Evolutionary conservation across 768 basidiomycete genomes (phyloP).

Genomic region (Leccinum incarnatum): DNA sequence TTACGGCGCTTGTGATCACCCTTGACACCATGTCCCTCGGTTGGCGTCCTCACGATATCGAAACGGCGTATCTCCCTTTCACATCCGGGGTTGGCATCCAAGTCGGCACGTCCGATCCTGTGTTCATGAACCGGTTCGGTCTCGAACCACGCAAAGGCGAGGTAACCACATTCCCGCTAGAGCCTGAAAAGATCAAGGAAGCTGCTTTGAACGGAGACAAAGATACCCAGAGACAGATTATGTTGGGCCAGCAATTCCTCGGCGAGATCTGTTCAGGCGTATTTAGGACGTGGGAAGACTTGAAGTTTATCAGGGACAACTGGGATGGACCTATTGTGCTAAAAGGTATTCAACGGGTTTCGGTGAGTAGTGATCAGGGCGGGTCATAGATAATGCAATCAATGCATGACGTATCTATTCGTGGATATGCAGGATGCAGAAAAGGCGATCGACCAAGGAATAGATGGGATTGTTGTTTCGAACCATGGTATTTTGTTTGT

Average conservation of each 20-base stretch:
- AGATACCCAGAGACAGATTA: conserved; percentile 33
- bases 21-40: conserved; percentile 72
- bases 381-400: not conserved
- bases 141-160: conserved; percentile 40
- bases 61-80: conserved; percentile 64
- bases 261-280: conserved; percentile 59
- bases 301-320: conserved; percentile 62
- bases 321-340: conserved; percentile 78
- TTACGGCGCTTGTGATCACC: conserved; percentile 72
- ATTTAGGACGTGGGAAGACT: conserved; percentile 68
- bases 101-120: conserved; percentile 71
- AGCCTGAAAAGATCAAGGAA: conserved; percentile 43
- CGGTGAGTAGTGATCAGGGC: conserved; percentile 39
- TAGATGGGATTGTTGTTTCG: conserved; percentile 47
- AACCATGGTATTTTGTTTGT: conserved; percentile 33
- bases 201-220: conserved; percentile 48
- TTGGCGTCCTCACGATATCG: conserved; percentile 76
- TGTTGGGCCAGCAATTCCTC: conserved; percentile 62
- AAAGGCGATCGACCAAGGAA: conserved; percentile 42
- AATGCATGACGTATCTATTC: not conserved
- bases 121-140: conserved; percentile 63
- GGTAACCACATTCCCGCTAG: conserved; percentile 57
- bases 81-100: conserved; percentile 62
- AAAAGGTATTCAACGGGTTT: conserved; percentile 71
- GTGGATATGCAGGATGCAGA: conserved; percentile 42